Conservation (phyloP, 768 basidiomycete genomes). For the Cystofilobasidium capitatum region DNA sequence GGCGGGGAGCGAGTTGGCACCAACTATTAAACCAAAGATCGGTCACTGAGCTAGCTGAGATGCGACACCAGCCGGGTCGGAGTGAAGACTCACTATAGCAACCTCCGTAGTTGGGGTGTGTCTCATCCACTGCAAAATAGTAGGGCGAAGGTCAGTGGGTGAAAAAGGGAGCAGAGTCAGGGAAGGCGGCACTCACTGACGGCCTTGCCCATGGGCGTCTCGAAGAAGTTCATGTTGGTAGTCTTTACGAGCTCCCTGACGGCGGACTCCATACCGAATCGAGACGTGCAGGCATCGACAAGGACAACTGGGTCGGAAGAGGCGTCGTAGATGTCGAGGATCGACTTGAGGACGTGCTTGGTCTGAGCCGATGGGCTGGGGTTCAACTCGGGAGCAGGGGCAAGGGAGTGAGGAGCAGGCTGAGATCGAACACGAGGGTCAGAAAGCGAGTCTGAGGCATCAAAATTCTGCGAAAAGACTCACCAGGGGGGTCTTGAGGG, state of each 20-base stretch:
- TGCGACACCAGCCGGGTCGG: not conserved
- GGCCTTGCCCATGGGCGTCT: conserved; percentile 52
- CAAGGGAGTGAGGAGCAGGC: conserved; percentile 35
- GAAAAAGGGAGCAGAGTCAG: no score
- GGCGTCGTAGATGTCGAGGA: conserved; percentile 36
- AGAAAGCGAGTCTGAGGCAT: not conserved
- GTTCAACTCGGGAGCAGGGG: conserved; percentile 21
- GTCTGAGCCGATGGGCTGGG: conserved; percentile 22
- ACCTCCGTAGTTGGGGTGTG: conserved; percentile 64
- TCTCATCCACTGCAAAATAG: conserved; percentile 48
- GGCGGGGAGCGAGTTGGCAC: conserved; percentile 55
- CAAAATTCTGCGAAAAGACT: conserved; percentile 36
- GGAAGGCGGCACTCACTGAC: no score
- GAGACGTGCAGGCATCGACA: conserved; percentile 49
- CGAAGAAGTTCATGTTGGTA: conserved; percentile 64
- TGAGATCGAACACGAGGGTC: conserved; percentile 29
- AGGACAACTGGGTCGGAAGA: conserved; percentile 48
- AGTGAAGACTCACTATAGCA: conserved; percentile 45
- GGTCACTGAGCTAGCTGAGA: conserved; percentile 12
- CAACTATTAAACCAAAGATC: conserved; percentile 60
- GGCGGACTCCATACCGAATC: conserved; percentile 59
- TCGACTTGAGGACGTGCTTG: conserved; percentile 18
- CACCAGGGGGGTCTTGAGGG: conserved; percentile 50
- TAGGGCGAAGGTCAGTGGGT: not conserved
- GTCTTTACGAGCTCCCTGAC: conserved; percentile 53